Evolutionary conservation across 2,329 filamentous ascomycete species (phyloP).

Genomic region (Colletotrichum spinosum): DNA sequence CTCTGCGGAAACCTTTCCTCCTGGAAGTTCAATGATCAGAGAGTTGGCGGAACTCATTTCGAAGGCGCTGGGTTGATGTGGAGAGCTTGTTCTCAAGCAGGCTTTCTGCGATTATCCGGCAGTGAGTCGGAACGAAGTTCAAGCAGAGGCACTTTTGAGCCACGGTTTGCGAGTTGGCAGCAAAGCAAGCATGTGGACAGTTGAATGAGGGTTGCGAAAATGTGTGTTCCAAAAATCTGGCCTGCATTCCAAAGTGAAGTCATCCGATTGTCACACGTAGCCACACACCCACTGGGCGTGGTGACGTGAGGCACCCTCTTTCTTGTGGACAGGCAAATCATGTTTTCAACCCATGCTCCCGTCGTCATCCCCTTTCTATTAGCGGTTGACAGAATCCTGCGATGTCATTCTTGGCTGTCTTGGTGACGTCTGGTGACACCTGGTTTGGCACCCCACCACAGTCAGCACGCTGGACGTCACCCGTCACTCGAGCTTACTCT

Average conservation of each 20-base stretch:
- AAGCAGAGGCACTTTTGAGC: not conserved
- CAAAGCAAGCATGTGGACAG: not conserved
- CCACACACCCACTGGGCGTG: not conserved
- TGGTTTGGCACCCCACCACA: not conserved
- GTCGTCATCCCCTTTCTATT: conserved; percentile 2
- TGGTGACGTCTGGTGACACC: not conserved
- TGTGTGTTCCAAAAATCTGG: too few species aligned
- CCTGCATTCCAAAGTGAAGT: conserved; percentile 2
- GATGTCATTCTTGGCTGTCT: not conserved
- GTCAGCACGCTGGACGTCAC: too few species aligned
- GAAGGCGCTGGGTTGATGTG: not conserved
- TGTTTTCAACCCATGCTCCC: conserved; percentile 8
- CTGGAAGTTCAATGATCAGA: not conserved
- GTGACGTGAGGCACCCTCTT: not conserved
- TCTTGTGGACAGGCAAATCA: conserved; percentile 6
- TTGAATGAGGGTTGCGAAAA: not conserved
- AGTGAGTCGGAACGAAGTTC: not conserved
- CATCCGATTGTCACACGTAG: not conserved
- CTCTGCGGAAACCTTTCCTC: conserved; percentile 1
- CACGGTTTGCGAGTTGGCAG: not conserved
- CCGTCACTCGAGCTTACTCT: too few species aligned
- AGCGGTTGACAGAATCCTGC: not conserved
- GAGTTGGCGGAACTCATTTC: not conserved
- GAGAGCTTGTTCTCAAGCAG: not conserved
- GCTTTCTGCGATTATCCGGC: not conserved